A percentile compares a stretch with the other conserved stretches of the same genome.
Conservation (phyloP, 2,329 filamentous ascomycete genomes). For the Metarhizium sp. region DNA sequence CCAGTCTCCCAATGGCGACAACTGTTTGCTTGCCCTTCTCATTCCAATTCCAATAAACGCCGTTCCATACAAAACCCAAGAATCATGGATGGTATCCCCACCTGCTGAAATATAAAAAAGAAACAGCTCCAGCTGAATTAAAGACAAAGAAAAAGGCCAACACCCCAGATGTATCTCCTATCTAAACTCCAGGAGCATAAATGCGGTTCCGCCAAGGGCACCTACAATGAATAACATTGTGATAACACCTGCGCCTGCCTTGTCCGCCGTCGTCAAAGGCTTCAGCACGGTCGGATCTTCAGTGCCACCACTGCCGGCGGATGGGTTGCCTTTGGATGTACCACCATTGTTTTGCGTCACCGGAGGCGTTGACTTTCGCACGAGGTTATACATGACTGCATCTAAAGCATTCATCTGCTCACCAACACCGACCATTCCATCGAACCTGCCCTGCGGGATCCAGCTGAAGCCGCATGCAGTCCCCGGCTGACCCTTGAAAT, state of each 20-base stretch:
- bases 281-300: slow-evolving; percentile 15
- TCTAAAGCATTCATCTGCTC: slow-evolving; percentile 61
- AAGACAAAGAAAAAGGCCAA: not conserved
- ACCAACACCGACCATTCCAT: slow-evolving; percentile 54
- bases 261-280: slow-evolving; percentile 39
- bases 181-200: slow-evolving; percentile 30
- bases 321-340: slow-evolving; percentile 42
- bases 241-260: slow-evolving; percentile 45
- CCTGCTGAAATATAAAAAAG: not conserved
- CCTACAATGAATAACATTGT: slow-evolving; percentile 41
- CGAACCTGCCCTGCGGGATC: slow-evolving; percentile 42
- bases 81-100: not conserved
- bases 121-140: not conserved
- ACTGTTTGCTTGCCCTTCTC: not conserved
- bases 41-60: not conserved
- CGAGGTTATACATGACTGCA: slow-evolving; percentile 51
- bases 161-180: not conserved
- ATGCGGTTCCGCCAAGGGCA: slow-evolving; percentile 39
- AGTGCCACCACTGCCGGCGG: slow-evolving; percentile 17
- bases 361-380: slow-evolving; percentile 32
- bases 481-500: slow-evolving; percentile 42
- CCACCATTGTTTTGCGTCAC: slow-evolving; percentile 48
- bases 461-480: slow-evolving; percentile 62
- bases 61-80: not conserved
- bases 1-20: not conserved